A percentile compares a stretch with the other conserved stretches of the same genome.
Conservation (phyloP, 176 grass and related monocot genomes). For the Oryza coarctata region DNA sequence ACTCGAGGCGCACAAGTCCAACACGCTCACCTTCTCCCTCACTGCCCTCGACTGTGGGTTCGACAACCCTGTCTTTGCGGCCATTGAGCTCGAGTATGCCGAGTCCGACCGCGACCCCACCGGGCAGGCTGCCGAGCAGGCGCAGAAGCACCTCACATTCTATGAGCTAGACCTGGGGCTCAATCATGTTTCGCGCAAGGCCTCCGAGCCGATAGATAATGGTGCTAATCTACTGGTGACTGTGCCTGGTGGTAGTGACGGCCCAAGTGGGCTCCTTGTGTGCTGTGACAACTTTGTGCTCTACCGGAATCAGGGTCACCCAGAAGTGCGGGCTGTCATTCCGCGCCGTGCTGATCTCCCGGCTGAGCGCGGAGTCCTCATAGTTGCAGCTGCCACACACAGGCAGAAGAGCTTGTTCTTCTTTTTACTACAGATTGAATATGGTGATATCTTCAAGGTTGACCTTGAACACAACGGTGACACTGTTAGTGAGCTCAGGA, state of each 20-base stretch:
- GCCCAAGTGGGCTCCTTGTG: constrained; percentile 82
- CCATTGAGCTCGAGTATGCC: constrained; percentile 91
- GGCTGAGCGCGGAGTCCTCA: constrained; percentile 87
- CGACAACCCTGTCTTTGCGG: constrained; percentile 82
- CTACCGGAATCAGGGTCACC: constrained; percentile 94
- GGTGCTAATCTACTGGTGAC: constrained; percentile 89
- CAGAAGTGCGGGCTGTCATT: constrained; percentile 85
- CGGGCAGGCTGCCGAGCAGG: constrained; percentile 77
- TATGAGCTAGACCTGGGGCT: constrained; percentile 97
- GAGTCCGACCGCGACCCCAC: constrained; percentile 82
- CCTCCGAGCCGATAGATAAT: constrained; percentile 83
- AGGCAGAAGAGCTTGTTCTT: constrained; percentile 90
- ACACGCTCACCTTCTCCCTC: constrained; percentile 84
- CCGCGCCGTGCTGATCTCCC: constrained; percentile 91
- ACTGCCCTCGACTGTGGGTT: constrained; percentile 86
- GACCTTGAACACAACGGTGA: constrained; percentile 72
- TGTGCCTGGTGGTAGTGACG: constrained; percentile 83
- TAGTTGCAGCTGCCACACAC: constrained; percentile 92
- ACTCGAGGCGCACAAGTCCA: constrained; percentile 89
- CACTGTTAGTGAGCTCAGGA: constrained; percentile 77
- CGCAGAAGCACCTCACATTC: constrained; percentile 95
- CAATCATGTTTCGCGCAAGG: constrained; percentile 94
- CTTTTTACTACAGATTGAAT: constrained; percentile 89
- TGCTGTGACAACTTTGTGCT: constrained; percentile 96
- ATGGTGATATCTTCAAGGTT: constrained; percentile 90